These are phyloP conservation scores for Spergularia marina DNA, from an alignment of 148 eudicot genomes.

Conservation along the genomic window DNA sequence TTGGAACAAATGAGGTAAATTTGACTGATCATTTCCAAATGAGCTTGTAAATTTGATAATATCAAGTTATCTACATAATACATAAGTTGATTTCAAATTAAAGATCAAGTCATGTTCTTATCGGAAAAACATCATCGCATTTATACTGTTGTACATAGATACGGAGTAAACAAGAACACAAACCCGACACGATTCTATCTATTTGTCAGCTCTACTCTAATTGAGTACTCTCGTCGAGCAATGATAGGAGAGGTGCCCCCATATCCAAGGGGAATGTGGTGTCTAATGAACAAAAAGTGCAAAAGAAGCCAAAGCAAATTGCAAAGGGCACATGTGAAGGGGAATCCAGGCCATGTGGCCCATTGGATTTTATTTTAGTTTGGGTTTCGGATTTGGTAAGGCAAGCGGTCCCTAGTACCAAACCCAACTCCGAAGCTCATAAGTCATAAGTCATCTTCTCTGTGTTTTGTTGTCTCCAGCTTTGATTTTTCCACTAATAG, in stretches of 20 bases:
- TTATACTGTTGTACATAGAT: too few relatives aligned
- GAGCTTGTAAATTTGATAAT: too few relatives aligned
- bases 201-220: too few relatives aligned
- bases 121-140: too few relatives aligned
- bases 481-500: conserved; percentile 1
- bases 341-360: conserved; percentile 11
- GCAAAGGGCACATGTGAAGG: conserved; percentile 26
- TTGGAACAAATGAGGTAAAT: too few relatives aligned
- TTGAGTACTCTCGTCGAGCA: too few relatives aligned
- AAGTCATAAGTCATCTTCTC: neutral
- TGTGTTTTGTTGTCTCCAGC: conserved; percentile 24
- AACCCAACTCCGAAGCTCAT: neutral
- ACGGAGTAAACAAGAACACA: too few relatives aligned
- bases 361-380: neutral
- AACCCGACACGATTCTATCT: too few relatives aligned
- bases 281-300: neutral
- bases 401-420: neutral
- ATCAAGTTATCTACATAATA: too few relatives aligned
- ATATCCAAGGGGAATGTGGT: neutral
- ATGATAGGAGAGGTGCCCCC: neutral
- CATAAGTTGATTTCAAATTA: too few relatives aligned
- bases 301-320: conserved; percentile 16
- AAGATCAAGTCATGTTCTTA: too few relatives aligned
- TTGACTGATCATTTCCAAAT: too few relatives aligned
- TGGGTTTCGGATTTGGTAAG: conserved; percentile 8